Evolutionary conservation across 345 rosid species (phyloP), one percentile per base, ranked within the genome.

Genomic region (Kernera saxatilis): DNA sequence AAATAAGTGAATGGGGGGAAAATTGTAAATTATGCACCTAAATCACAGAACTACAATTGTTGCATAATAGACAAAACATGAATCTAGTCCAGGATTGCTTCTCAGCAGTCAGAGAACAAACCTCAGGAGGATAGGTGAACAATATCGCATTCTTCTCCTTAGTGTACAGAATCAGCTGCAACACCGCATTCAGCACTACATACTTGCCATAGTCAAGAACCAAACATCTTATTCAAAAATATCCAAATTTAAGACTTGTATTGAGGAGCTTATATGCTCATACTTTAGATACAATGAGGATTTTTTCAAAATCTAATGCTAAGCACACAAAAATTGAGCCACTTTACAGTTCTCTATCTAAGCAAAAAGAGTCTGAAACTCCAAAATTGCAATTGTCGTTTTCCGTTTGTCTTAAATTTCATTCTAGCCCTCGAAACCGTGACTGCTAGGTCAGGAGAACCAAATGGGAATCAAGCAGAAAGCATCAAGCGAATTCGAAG

Each of bases 81-180:
- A 43, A 41, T 15, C 13, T 6, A 33, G 15, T 41, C 45, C 2
- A 15, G 30, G 11, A 29, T n/a, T 15, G 19, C 10, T 43, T 8
- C 11, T 22, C 9, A 43, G 39, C 19, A 60, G 5, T 18, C 17
- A 61, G 43, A 37, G 18, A 72, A 74, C 84, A 82, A 62, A 86
- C 99, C 82, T 78, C 84, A 29, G 82, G 99, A 64, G 99, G 97
- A 81, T 92, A 90, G 22, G 99, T 92, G 72, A 88, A 92, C 67
- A 95, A 73, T 37, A 95, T 88, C 0, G 98, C 97, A 19, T 92
- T 84, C 88, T 92, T 95, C 79, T 95, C 99, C 84, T 92, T 95
- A 9, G 85, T 76, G 75, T 84, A 82, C 65, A 84, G 71, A 77
- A 95, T 81, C 83, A 95, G 87, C 89, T 92, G 99, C 86, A 95